Conservation (phyloP, 202 grass and related monocot species). For the Schoenoplectus triqueter region DNA sequence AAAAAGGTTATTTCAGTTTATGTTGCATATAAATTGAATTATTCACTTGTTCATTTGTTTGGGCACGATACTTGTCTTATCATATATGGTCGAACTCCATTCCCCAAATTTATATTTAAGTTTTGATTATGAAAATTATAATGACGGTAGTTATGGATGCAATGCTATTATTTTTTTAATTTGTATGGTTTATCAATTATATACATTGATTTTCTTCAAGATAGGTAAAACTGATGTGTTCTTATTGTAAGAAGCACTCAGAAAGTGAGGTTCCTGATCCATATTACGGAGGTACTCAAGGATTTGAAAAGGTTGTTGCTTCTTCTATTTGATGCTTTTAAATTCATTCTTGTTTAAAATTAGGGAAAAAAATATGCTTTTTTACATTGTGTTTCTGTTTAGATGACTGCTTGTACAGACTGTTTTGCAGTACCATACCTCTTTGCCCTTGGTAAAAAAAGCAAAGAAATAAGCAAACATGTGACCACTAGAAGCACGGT, state of each 20-base stretch:
- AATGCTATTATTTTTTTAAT: neutral
- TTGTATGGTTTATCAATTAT: neutral
- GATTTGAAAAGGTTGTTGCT: conserved; percentile 80
- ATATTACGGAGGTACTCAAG: conserved; percentile 87
- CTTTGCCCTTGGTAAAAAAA: neutral
- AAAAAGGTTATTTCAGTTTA: conserved; percentile 57
- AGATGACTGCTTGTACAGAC: too few species aligned
- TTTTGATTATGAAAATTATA: neutral
- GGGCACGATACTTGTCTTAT: neutral
- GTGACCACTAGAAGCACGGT: neutral
- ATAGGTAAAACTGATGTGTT: conserved; percentile 95
- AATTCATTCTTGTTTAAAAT: too few species aligned
- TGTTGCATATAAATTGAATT: neutral
- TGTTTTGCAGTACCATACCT: neutral
- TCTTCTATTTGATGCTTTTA: neutral
- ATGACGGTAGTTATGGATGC: neutral
- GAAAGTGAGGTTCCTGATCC: conserved; percentile 98
- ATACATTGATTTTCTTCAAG: neutral
- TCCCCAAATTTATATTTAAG: neutral
- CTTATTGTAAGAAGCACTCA: conserved; percentile 78
- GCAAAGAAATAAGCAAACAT: neutral
- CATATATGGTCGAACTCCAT: neutral
- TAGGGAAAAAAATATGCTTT: too few species aligned
- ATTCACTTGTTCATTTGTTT: neutral
- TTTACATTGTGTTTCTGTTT: too few species aligned